A percentile compares a stretch with the other conserved stretches of the same genome.
These are phyloP conservation scores for Aspergillus japonicus DNA, from an alignment of 2,329 filamentous ascomycete genomes.

Conservation along the genomic window DNA sequence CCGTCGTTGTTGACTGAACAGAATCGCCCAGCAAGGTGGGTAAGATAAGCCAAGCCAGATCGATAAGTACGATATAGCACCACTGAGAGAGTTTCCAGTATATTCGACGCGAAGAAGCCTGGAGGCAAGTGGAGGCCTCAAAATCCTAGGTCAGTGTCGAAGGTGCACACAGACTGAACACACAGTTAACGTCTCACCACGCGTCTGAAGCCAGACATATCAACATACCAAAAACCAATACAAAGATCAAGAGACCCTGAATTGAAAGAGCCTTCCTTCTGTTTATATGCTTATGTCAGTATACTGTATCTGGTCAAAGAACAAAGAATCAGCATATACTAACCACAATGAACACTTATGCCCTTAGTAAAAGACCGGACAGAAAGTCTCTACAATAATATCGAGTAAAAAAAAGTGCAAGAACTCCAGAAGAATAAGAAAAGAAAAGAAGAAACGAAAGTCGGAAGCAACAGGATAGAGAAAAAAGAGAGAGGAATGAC, in stretches of 20 bases:
- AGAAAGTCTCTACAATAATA: not conserved
- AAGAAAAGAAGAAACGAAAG: not conserved
- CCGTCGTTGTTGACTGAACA: too few species aligned
- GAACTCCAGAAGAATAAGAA: not conserved
- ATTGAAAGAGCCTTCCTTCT: too few species aligned
- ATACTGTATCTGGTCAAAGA: not conserved
- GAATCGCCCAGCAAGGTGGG: not conserved
- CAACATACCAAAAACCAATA: not conserved
- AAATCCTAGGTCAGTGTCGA: not conserved
- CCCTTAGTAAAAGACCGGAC: not conserved
- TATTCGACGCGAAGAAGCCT: not conserved
- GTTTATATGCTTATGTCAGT: too few species aligned
- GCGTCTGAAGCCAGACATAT: too few species aligned
- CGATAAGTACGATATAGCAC: too few species aligned
- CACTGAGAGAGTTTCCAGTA: too few species aligned
- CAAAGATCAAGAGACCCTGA: not conserved
- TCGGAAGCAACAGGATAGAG: conserved; percentile 4
- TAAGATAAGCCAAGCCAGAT: too few species aligned
- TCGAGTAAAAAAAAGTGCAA: not conserved
- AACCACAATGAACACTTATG: not conserved
- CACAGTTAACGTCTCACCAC: not conserved
- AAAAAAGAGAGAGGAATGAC: conserved; percentile 7
- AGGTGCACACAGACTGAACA: not conserved
- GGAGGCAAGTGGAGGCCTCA: not conserved
- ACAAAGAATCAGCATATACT: not conserved